phyloP scores from a whole-genome alignment of 2,329 filamentous ascomycete species.

The Pseudocercospora vitis region DNA sequence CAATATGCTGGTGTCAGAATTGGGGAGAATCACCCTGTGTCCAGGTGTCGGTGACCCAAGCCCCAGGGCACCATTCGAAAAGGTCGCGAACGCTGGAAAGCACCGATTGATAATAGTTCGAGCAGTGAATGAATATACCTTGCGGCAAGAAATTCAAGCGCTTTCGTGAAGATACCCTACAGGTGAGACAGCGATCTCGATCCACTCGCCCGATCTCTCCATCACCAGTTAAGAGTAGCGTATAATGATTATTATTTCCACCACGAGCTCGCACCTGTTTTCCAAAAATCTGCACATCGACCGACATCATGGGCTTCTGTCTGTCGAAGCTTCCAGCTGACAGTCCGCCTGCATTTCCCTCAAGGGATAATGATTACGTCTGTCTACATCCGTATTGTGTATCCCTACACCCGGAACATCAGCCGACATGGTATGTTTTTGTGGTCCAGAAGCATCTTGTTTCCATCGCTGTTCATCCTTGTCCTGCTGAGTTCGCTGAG shows the following conservation, averaged over 20 bases:
- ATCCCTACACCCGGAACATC: background rate
- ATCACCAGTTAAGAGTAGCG: background rate
- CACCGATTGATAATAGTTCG: too few relatives aligned
- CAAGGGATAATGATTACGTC: background rate
- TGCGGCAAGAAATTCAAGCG: too few relatives aligned
- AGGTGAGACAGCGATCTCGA: background rate
- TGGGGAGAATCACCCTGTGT: too few relatives aligned
- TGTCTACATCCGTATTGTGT: slow-evolving; percentile 1
- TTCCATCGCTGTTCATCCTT: background rate
- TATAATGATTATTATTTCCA: too few relatives aligned
- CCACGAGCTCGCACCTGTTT: background rate
- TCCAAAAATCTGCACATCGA: background rate
- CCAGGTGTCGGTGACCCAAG: too few relatives aligned
- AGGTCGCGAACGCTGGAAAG: too few relatives aligned
- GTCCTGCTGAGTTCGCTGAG: background rate
- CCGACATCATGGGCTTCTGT: background rate
- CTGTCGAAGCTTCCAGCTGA: background rate
- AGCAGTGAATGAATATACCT: too few relatives aligned
- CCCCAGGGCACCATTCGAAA: too few relatives aligned
- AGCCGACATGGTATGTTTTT: background rate
- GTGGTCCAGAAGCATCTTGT: background rate
- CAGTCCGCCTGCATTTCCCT: background rate
- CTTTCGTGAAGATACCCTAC: background rate
- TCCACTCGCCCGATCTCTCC: background rate
- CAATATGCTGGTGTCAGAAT: too few relatives aligned